Conservation (phyloP, 345 rosid species). For the Camelina neglecta region DNA sequence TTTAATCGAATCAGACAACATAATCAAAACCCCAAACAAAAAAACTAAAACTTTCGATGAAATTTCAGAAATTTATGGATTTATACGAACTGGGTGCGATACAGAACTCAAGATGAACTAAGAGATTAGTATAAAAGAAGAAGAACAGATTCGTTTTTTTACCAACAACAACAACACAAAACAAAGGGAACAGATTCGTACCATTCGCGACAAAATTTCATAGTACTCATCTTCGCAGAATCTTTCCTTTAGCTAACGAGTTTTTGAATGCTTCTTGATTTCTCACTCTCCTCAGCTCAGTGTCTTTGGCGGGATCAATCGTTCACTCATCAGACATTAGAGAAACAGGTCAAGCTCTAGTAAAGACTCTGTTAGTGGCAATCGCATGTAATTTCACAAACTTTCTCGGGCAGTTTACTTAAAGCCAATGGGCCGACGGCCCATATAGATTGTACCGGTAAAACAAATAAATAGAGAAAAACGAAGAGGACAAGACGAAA, state of each 20-base stretch:
- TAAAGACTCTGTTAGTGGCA: conserved; percentile 11
- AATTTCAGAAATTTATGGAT: neutral
- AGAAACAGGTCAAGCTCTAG: conserved; percentile 24
- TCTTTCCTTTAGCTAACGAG: conserved; percentile 18
- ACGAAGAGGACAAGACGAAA: conserved; percentile 12
- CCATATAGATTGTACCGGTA: neutral
- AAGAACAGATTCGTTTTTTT: conserved; percentile 14
- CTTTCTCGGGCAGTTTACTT: neutral
- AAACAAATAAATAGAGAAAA: neutral
- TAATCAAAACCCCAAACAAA: conserved; percentile 4
- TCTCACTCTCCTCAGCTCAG: neutral
- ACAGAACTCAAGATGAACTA: neutral
- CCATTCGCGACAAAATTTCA: conserved; percentile 93
- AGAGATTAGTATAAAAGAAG: neutral
- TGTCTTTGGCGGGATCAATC: conserved; percentile 32
- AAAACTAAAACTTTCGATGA: neutral
- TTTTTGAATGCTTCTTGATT: conserved; percentile 1
- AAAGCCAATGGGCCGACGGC: conserved; percentile 34
- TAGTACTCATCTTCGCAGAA: conserved; percentile 69
- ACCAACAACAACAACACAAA: neutral
- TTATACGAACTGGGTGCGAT: neutral
- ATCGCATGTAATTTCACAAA: neutral
- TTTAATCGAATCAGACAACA: conserved; percentile 12
- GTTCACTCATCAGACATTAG: conserved; percentile 11
- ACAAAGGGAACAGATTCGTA: conserved; percentile 32